Conservation (phyloP, 495 filamentous ascomycete species). For the Penicillium lividum region DNA sequence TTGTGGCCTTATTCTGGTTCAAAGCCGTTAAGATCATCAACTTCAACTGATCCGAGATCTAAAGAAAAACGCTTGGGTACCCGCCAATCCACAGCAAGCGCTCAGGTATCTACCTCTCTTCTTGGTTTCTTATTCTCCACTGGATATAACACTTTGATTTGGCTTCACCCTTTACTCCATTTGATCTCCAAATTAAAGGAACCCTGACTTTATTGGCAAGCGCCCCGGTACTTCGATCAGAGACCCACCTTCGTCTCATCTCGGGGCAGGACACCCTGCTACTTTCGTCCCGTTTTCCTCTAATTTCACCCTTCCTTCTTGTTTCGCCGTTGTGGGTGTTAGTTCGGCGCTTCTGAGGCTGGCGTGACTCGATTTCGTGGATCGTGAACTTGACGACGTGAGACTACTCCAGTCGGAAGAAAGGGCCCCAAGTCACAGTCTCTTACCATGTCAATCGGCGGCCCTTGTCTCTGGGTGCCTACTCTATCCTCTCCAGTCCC, state of each 20-base stretch:
- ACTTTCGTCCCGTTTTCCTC: constrained; percentile 16
- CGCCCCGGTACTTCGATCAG: constrained; percentile 33
- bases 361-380: neutral
- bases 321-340: constrained; percentile 13
- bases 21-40: constrained; percentile 30
- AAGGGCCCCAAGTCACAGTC: constrained; percentile 2
- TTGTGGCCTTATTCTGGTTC: constrained; percentile 10
- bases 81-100: neutral
- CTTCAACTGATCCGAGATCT: constrained; percentile 17
- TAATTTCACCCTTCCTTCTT: constrained; percentile 3
- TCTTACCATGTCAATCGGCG: constrained; percentile 45
- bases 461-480: constrained; percentile 46
- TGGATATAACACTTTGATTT: constrained; percentile 13
- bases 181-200: constrained; percentile 27
- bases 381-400: constrained; percentile 6
- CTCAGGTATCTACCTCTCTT: neutral
- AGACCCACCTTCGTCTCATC: constrained; percentile 40
- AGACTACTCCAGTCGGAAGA: constrained; percentile 7
- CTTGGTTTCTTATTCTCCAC: neutral
- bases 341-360: constrained; percentile 8
- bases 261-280: constrained; percentile 24
- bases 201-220: constrained; percentile 33
- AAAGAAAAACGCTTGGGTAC: neutral
- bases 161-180: constrained; percentile 28
- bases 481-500: constrained; percentile 39